These are phyloP conservation scores for Ganoderma multipileum DNA, from an alignment of 1,284 basidiomycete genomes.

Conservation along the genomic window DNA sequence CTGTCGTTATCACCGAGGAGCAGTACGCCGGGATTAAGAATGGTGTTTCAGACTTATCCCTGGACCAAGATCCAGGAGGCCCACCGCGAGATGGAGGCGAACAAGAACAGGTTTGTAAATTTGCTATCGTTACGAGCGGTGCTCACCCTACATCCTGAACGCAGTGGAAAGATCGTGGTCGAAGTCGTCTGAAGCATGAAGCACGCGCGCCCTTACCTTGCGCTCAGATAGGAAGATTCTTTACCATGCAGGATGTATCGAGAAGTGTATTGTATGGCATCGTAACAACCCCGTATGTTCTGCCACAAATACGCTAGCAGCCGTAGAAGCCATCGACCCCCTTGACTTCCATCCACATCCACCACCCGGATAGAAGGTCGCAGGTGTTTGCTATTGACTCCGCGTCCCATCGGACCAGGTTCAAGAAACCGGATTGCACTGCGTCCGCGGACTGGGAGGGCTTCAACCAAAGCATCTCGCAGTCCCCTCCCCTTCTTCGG, in stretches of 20 bases:
- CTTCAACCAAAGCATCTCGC: neutral
- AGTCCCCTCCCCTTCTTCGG: neutral
- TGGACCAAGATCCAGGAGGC: constrained; percentile 88
- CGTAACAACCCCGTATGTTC: neutral
- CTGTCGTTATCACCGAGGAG: neutral
- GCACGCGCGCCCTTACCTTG: neutral
- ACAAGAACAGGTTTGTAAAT: constrained; percentile 68
- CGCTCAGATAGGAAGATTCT: neutral
- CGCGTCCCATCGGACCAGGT: constrained; percentile 4
- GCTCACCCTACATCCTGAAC: neutral
- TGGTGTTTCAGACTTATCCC: constrained; percentile 65
- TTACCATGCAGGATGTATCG: neutral
- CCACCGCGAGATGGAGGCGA: constrained; percentile 87
- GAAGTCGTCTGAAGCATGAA: constrained; percentile 15
- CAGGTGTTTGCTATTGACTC: neutral
- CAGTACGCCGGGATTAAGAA: neutral
- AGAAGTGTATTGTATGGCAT: neutral
- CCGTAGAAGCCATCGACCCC: neutral
- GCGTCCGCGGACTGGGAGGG: neutral
- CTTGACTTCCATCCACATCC: neutral
- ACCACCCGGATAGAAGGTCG: neutral
- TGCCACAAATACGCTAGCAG: neutral
- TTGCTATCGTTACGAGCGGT: neutral
- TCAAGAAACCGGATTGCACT: neutral
- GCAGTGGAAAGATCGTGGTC: constrained; percentile 59